These are phyloP conservation scores for Daldinia childiae DNA, from an alignment of 495 filamentous ascomycete genomes.

Conservation along the genomic window DNA sequence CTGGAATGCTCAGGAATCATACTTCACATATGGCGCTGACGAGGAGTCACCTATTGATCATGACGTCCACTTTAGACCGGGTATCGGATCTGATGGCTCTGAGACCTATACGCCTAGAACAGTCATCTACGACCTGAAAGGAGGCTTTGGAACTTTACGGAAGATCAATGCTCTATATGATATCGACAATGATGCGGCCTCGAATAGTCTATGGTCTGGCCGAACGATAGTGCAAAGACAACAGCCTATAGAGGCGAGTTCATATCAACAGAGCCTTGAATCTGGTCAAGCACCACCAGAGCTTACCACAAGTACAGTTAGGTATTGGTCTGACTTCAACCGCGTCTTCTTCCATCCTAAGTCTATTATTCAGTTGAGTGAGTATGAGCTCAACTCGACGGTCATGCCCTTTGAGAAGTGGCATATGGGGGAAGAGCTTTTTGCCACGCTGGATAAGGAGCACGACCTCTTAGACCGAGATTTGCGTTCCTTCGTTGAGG, in stretches of 20 bases:
- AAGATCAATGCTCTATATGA: conserved; percentile 93
- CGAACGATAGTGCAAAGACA: conserved; percentile 72
- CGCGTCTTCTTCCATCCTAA: conserved; percentile 90
- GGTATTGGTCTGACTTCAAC: conserved; percentile 97
- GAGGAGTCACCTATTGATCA: conserved; percentile 81
- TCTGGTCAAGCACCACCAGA: conserved; percentile 67
- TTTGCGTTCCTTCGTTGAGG: conserved; percentile 84
- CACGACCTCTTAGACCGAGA: conserved; percentile 90
- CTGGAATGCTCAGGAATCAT: conserved; percentile 99
- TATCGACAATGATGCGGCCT: conserved; percentile 59
- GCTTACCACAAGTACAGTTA: conserved; percentile 74
- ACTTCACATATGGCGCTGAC: conserved; percentile 86
- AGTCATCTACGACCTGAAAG: conserved; percentile 94
- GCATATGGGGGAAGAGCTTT: conserved; percentile 83
- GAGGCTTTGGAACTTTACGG: conserved; percentile 84
- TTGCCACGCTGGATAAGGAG: conserved; percentile 80
- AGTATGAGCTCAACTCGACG: conserved; percentile 80
- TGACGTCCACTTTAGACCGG: conserved; percentile 89
- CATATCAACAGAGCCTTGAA: conserved; percentile 83
- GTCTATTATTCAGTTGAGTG: conserved; percentile 86
- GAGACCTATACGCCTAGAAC: conserved; percentile 94
- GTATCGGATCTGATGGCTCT: conserved; percentile 80
- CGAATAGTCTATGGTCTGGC: conserved; percentile 73
- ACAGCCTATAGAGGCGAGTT: conserved; percentile 69
- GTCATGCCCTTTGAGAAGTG: conserved; percentile 87